Evolutionary conservation across 2,329 filamentous ascomycete genomes (phyloP).

Genomic region (Herpotrichia juniperi): DNA sequence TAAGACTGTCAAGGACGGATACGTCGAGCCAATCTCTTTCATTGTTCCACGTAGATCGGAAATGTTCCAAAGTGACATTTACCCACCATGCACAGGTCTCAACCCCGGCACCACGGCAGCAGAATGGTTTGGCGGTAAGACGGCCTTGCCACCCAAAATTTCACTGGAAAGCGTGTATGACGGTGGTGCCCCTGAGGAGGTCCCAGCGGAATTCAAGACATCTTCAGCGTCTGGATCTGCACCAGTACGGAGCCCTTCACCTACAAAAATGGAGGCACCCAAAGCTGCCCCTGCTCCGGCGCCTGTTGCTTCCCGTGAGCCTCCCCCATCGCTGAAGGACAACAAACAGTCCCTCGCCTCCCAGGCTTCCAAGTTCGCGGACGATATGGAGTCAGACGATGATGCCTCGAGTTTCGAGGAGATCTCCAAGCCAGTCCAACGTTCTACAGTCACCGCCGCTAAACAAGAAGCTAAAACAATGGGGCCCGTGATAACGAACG

Average conservation of each 20-base stretch:
- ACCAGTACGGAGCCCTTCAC: slow-evolving; percentile 44
- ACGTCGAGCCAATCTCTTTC: slow-evolving; percentile 97
- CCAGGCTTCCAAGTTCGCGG: slow-evolving; percentile 85
- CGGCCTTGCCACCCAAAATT: slow-evolving; percentile 85
- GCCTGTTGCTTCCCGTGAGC: slow-evolving; percentile 53
- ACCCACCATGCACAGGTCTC: slow-evolving; percentile 79
- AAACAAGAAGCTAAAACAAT: slow-evolving; percentile 49
- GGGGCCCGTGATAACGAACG: slow-evolving; percentile 37
- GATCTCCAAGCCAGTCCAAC: slow-evolving; percentile 74
- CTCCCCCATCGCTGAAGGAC: slow-evolving; percentile 75
- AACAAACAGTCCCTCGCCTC: slow-evolving; percentile 87
- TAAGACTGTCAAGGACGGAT: slow-evolving; percentile 94
- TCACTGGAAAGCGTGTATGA: slow-evolving; percentile 93
- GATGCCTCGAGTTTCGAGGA: slow-evolving; percentile 88
- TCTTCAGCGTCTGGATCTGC: slow-evolving; percentile 43
- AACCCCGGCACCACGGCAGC: slow-evolving; percentile 79
- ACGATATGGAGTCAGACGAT: slow-evolving; percentile 67
- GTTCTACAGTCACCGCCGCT: slow-evolving; percentile 49
- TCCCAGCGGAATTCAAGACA: slow-evolving; percentile 72
- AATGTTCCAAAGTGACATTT: slow-evolving; percentile 97
- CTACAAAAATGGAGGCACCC: slow-evolving; percentile 61
- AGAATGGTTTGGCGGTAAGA: slow-evolving; percentile 89
- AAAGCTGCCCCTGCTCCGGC: slow-evolving; percentile 59
- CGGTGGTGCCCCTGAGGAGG: slow-evolving; percentile 78
- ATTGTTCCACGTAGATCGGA: slow-evolving; percentile 93